Percentiles rank a stretch among this genome's conserved stretches.
These are phyloP conservation scores for Aegilops tauschii DNA, from an alignment of 176 grass and related monocot genomes.

Conservation along the genomic window DNA sequence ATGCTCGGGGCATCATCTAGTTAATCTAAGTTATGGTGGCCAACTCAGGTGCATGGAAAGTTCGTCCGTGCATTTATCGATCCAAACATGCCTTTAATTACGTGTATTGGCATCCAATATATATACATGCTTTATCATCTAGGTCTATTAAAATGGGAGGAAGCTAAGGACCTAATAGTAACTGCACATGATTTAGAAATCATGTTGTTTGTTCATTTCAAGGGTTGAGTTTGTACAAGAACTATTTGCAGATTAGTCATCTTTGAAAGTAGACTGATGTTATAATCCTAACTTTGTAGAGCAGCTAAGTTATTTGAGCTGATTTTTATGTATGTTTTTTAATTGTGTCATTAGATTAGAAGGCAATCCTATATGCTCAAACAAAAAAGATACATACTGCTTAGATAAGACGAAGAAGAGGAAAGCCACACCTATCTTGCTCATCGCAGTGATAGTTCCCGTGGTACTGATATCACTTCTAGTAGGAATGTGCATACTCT, in stretches of 20 bases:
- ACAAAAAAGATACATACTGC: not conserved
- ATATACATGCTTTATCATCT: not conserved
- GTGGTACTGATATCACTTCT: not conserved
- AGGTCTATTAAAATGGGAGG: not conserved
- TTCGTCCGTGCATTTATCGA: not conserved
- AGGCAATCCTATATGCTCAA: slow-evolving; percentile 22
- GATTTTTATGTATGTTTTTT: not conserved
- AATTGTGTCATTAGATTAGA: not conserved
- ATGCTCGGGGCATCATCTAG: too few species aligned
- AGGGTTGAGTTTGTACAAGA: not conserved
- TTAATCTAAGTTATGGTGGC: not conserved
- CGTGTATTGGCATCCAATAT: not conserved
- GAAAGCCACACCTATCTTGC: not conserved
- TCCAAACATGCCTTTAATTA: not conserved
- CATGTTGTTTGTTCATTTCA: not conserved
- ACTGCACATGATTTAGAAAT: not conserved
- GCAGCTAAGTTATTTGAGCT: not conserved
- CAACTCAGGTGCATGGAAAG: not conserved
- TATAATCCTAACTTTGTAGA: not conserved
- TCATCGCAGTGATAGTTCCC: not conserved
- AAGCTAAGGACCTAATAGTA: not conserved
- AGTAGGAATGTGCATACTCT: not conserved
- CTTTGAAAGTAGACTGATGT: not conserved
- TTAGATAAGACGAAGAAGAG: not conserved
- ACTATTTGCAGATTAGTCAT: not conserved